Base-by-base conservation (phyloP, 1,139 yeast genomes). In the Yamadazyma sp. region DNA sequence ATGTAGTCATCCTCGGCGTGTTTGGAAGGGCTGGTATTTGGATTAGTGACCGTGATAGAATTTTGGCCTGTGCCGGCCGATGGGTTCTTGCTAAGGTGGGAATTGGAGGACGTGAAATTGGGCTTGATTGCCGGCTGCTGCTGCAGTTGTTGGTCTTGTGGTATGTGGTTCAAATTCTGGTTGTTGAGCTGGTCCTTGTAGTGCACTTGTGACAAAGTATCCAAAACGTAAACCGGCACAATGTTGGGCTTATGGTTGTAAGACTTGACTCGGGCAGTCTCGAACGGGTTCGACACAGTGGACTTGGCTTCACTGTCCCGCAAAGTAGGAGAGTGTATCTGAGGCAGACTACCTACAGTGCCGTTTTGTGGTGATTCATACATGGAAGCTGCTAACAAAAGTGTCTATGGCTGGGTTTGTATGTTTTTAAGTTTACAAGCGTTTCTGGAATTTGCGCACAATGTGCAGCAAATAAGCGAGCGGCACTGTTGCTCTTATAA, bases 201-300 rank as follows among this genome's bases (percentile, higher is more conserved):
- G 49, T 72, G 72, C 2, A 69, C 74, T 50, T 66, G 71, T 0
- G 80, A 65, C 14, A 81, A 56, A 26, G 77, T 66, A 45, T 79
- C 83, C 29, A 81, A 57, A 0, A 79, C 86, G 55, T 76, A 81
- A 0, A 81, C 78, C 0, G 87, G 87, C 4, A 69, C 62, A 33
- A 65, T 60, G 39, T 65, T 67, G 16, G 76, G 64, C 38, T 55
- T 55, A 42, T 69, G 74, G 39, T 60, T 58, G 51, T 73, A 73
- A 10, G 65, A 50, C 30, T 55, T 58, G 20, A 66, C 51, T 25
- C 54, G 54, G 8, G 69, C 40, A 31, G 61, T 45, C 20, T 53
- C 60, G 45, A 65, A 61, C 8, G 68, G 63, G 37, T 62, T 48
- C 11, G 43, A 17, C 2, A 39, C 32, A 9, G 30, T 34, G 48